A percentile compares a stretch with the other conserved stretches of the same genome.
Evolutionary conservation across 192 early-diverging fungal species (phyloP).

Genomic region (Entomortierella beljakovae): DNA sequence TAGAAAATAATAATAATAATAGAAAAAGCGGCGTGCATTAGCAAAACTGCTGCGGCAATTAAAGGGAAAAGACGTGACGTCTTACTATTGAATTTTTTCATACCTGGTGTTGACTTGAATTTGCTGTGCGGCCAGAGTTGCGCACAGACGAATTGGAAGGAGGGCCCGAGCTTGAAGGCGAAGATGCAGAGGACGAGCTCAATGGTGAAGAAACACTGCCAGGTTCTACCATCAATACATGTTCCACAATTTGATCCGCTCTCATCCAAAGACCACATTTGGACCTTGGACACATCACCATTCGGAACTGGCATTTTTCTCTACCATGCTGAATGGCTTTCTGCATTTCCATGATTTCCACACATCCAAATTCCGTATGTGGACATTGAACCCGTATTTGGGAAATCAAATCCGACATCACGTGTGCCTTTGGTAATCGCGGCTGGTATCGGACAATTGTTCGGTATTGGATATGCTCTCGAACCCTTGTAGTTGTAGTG

Average conservation of each 20-base stretch:
- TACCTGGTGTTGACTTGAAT: conserved; percentile 18
- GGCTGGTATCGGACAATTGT: conserved; percentile 49
- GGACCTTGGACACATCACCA: conserved; percentile 41
- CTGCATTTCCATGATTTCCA: conserved; percentile 38
- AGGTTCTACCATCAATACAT: conserved; percentile 45
- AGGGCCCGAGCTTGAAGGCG: neutral
- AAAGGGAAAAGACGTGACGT: neutral
- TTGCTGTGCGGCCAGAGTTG: neutral
- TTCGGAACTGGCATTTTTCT: conserved; percentile 25
- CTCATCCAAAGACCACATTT: conserved; percentile 45
- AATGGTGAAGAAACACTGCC: conserved; percentile 3
- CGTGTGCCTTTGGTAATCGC: conserved; percentile 45
- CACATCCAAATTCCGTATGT: conserved; percentile 25
- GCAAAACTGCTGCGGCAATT: neutral
- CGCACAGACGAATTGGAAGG: conserved; percentile 1
- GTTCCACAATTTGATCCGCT: conserved; percentile 47
- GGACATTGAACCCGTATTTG: conserved; percentile 46
- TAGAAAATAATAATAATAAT: conserved; percentile 8
- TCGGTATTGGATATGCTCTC: conserved; percentile 32
- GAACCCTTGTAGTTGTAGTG: neutral
- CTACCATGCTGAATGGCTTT: conserved; percentile 32
- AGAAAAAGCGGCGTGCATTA: neutral
- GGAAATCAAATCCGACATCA: conserved; percentile 52
- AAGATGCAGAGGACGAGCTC: neutral
- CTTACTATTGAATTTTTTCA: neutral